Evolutionary conservation across 176 grass and related monocot genomes (phyloP), one percentile per base, ranked within the genome.

Genomic region (Guadua angustifolia): DNA sequence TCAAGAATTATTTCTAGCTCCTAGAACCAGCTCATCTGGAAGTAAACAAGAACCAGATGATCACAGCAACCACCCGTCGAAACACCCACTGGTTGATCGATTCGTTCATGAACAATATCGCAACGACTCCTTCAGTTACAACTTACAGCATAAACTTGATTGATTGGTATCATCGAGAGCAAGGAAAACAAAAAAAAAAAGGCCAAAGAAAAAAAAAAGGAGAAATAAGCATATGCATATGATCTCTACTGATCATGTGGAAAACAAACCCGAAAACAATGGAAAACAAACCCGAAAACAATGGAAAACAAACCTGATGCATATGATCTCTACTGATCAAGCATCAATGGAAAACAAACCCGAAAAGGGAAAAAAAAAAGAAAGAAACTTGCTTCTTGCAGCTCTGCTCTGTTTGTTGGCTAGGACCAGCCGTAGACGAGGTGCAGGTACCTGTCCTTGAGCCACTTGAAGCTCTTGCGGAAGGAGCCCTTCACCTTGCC

Each of bases 381-480:
- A 44, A 29, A 3, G 15, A 4, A 15, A 14, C 11, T 52, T 52
- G 12, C 6, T 65, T 79, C 17, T 35, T 79, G 45, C 45, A 80
- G 78, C 62, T 77, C 21, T 66, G 29, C 18, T 76, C 19, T 6
- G 45, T 29, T 11, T 47, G 42, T 50, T 50, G 17, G 43, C 29
- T 84, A 94, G 14, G 81, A 91, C 86, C 69, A 91, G 36, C 95
- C 95, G 69, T 94, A 60, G 66, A 92, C 82, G 82, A 91, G 86
- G 29, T 91, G 66, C 36, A 79, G 29, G 90, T 90, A 97, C 5
- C 90, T 77, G 29, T 94, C 88, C 82, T 97, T 97, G 86, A 97
- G 42, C 95, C 95, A 97, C 78, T 58, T 90, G 88, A 97, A 91
- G 90, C 92, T 94, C 85, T 85, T 92, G 53, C 89, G 86, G 75